phyloP scores from a whole-genome alignment of 192 early-diverging fungal species.

The Mortierella antarctica region DNA sequence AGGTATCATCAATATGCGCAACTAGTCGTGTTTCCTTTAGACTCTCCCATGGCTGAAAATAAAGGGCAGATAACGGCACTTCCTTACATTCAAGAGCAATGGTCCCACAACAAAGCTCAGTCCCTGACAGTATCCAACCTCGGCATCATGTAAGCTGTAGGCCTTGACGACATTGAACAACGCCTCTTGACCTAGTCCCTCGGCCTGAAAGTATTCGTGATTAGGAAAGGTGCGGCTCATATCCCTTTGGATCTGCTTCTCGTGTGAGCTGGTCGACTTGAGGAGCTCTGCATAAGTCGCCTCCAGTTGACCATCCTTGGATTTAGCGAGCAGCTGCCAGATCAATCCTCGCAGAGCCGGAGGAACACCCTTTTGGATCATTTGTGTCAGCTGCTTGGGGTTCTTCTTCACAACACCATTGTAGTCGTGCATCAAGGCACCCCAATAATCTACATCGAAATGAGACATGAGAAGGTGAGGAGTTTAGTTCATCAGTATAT shows the following conservation, averaged over 20 bases:
- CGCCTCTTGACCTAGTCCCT: constrained; percentile 89
- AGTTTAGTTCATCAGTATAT: too few species aligned
- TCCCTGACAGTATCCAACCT: constrained; percentile 99
- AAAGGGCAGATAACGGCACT: background rate
- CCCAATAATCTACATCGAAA: constrained; percentile 89
- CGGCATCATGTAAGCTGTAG: constrained; percentile 90
- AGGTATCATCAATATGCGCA: background rate
- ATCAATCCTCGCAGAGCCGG: constrained; percentile 89
- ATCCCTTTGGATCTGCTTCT: constrained; percentile 93
- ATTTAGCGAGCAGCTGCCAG: constrained; percentile 91
- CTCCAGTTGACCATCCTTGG: constrained; percentile 84
- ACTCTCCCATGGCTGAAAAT: background rate
- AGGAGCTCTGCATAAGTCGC: constrained; percentile 78
- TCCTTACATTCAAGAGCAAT: constrained; percentile 87
- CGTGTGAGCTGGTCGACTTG: constrained; percentile 72
- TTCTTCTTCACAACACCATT: constrained; percentile 82
- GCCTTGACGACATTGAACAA: constrained; percentile 94
- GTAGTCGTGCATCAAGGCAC: constrained; percentile 90
- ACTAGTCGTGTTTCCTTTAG: too few species aligned
- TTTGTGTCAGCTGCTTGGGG: constrained; percentile 77
- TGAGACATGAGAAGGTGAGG: background rate
- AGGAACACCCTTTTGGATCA: constrained; percentile 91
- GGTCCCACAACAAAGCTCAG: constrained; percentile 93
- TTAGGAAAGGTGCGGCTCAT: constrained; percentile 92
- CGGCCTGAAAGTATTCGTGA: constrained; percentile 87